Percentiles rank a stretch among this genome's conserved stretches.
Conservation (phyloP, 352 stramenopile genomes). For the Peronosclerospora sorghi region DNA sequence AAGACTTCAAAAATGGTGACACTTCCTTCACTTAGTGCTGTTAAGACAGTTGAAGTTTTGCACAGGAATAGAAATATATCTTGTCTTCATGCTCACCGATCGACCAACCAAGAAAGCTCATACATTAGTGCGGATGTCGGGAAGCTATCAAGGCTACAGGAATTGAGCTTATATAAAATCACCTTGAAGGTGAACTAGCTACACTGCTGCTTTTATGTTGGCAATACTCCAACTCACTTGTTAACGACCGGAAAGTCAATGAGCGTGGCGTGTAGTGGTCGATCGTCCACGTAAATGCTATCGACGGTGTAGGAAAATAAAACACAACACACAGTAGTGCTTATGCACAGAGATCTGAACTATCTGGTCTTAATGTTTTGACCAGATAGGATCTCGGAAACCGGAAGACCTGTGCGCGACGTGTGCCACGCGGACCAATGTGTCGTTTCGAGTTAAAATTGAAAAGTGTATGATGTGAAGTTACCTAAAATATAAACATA, state of each 20-base stretch:
- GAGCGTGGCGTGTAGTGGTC: constrained; percentile 86
- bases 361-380: no score
- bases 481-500: no score
- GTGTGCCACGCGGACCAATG: no score
- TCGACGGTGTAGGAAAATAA: no score
- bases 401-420: no score
- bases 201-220: constrained; percentile 3
- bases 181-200: constrained; percentile 23
- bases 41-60: constrained; percentile 78
- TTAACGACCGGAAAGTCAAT: constrained; percentile 52
- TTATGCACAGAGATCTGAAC: no score
- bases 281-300: no score
- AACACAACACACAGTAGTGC: no score
- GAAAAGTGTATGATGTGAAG: no score
- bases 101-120: constrained; percentile 87
- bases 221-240: constrained; percentile 81
- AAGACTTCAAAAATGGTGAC: constrained; percentile 25
- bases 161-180: constrained; percentile 63
- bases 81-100: constrained; percentile 33
- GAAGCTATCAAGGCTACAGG: constrained; percentile 56
- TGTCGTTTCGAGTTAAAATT: no score
- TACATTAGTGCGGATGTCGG: constrained; percentile 41
- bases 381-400: no score
- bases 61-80: constrained; percentile 82
- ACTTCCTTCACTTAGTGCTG: constrained; percentile 12